Evolutionary conservation across 176 grass and related monocot species (phyloP).

Genomic region (Bolboschoenus planiculmis): DNA sequence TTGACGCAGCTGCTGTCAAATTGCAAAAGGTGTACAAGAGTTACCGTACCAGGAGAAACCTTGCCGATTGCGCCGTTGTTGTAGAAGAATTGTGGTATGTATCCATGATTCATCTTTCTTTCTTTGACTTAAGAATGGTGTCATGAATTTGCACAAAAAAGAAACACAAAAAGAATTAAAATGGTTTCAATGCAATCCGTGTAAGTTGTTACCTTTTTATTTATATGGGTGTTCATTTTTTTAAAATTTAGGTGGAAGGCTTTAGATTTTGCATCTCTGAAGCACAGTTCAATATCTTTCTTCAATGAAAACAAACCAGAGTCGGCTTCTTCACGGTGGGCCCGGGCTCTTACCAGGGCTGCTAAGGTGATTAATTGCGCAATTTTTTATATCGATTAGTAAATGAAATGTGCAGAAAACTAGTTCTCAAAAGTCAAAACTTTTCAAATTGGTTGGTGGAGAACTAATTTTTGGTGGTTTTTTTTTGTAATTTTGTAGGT

Average conservation of each 20-base stretch:
- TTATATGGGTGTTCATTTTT: background rate
- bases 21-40: constrained; percentile 95
- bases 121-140: background rate
- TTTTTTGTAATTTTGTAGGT: constrained; percentile 34
- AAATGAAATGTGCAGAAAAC: background rate
- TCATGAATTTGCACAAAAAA: background rate
- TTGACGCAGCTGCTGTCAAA: constrained; percentile 63
- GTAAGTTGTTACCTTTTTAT: background rate
- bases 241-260: constrained; percentile 69
- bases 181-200: background rate
- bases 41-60: constrained; percentile 68
- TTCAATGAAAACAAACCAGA: constrained; percentile 77
- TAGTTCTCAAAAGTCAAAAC: background rate
- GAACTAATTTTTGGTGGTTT: constrained; percentile 17
- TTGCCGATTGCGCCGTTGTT: constrained; percentile 80
- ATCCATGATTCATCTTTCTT: constrained; percentile 16
- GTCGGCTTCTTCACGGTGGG: constrained; percentile 78
- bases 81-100: constrained; percentile 90
- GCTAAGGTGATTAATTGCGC: constrained; percentile 62
- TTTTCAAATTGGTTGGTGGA: constrained; percentile 15
- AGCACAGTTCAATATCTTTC: constrained; percentile 87
- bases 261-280: constrained; percentile 76
- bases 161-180: background rate
- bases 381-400: background rate
- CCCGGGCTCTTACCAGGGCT: constrained; percentile 64